phyloP scores from a whole-genome alignment of 2,329 filamentous ascomycete species.

The Neobulgaria alba region DNA sequence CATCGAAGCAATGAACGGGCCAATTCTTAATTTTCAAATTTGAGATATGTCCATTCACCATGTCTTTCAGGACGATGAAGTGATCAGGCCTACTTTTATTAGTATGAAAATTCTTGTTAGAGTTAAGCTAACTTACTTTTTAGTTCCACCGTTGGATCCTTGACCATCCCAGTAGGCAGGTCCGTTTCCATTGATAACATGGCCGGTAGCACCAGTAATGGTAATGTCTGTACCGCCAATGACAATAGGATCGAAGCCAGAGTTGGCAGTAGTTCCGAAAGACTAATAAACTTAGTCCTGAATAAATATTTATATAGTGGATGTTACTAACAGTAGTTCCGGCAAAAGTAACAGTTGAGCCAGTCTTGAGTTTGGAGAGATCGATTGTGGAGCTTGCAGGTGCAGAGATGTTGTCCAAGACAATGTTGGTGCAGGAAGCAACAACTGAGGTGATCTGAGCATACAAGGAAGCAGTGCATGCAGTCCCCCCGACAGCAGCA shows the following conservation, averaged over 20 bases:
- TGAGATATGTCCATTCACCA: slow-evolving; percentile 39
- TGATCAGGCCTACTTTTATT: slow-evolving; percentile 43
- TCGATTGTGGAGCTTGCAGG: slow-evolving; percentile 33
- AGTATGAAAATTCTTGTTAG: not conserved
- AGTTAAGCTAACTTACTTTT: slow-evolving; percentile 4
- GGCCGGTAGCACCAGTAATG: slow-evolving; percentile 43
- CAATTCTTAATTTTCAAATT: slow-evolving; percentile 42
- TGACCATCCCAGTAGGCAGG: slow-evolving; percentile 51
- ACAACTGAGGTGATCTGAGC: slow-evolving; percentile 31
- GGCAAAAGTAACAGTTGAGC: slow-evolving; percentile 35
- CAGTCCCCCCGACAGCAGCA: slow-evolving; percentile 14
- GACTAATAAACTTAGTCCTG: too few relatives aligned
- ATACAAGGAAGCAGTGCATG: slow-evolving; percentile 46
- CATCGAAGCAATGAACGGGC: slow-evolving; percentile 42
- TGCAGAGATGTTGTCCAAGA: slow-evolving; percentile 32
- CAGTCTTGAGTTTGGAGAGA: slow-evolving; percentile 32
- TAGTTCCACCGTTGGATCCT: slow-evolving; percentile 45
- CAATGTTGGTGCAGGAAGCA: slow-evolving; percentile 34
- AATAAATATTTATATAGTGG: too few relatives aligned
- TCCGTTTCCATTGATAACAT: slow-evolving; percentile 47
- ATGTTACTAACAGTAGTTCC: slow-evolving; percentile 35
- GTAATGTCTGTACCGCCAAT: slow-evolving; percentile 47
- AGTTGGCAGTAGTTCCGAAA: slow-evolving; percentile 10
- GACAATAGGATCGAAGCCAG: slow-evolving; percentile 24
- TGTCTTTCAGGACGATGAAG: slow-evolving; percentile 44